Evolutionary conservation across 768 basidiomycete species (phyloP), one percentile per base, ranked within the genome.

Genomic region (Termitomyces sp.): DNA sequence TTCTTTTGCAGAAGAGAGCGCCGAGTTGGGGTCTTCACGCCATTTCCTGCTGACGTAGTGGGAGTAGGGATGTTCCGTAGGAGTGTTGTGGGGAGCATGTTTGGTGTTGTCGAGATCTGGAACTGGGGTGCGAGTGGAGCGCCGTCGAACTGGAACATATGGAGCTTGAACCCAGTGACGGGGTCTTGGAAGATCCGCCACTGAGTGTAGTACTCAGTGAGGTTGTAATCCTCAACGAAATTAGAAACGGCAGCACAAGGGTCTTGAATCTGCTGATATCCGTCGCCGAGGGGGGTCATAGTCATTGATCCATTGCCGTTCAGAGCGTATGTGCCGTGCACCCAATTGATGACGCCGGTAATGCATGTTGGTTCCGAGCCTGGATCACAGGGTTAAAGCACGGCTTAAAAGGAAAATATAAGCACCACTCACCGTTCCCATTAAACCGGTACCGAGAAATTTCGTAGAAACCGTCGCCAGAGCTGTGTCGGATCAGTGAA

Each of bases 221-320:
- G 71, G 76, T 92, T 90, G 83, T 94, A 98, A 50, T 78, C 71
- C 68, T 95, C 87, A 68, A 98, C 85, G 70, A 96, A 89, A 72
- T 94, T 93, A 33, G 95, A 94, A 11, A 83, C 79, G 11, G 94
- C 91, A 1, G 90, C 90, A 69, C 96, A 99, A 0, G 94, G 90
- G 66, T 96, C 90, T 78, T 99, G 94, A 44, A 98, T 83, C 79
- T 96, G 96, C 72, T 97, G 94, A 75, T 86, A 92, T 16, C 96
- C 96, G 71, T 99, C 96, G 18, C 81, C 84, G 64, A 94, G 83
- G 1, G 95, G 92, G 3, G 70, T 75, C 68, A 94, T 76, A 44
- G 83, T 72, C 61, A 98, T 84, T 11, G 94, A 96, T 7, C 94
- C 94, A 69, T 98, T 96, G 56, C 77, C 22, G 61, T 84, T 76